phyloP scores from a whole-genome alignment of 768 basidiomycete species.

The Phanerochaete carnosa region DNA sequence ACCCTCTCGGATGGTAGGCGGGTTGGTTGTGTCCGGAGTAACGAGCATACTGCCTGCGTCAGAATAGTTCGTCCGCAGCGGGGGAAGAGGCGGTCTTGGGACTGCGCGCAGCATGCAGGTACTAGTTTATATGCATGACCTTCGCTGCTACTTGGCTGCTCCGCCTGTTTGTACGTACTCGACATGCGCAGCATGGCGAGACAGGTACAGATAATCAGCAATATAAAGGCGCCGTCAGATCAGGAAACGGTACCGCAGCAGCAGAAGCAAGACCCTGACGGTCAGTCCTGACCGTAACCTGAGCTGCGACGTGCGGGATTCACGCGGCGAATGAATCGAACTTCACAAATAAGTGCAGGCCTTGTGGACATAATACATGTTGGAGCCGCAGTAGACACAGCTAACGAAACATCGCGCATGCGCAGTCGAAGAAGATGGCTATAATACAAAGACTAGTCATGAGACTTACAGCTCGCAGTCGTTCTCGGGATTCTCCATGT shows the following conservation, averaged over 20 bases:
- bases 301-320: neutral
- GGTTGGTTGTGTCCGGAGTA: neutral
- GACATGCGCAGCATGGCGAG: no score
- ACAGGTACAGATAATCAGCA: no score
- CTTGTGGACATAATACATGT: neutral
- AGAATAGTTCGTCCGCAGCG: neutral
- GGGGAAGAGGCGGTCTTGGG: neutral
- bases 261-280: no score
- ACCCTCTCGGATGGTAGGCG: neutral
- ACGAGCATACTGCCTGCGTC: neutral
- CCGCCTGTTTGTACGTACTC: no score
- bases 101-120: neutral
- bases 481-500: neutral
- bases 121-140: neutral
- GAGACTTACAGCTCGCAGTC: neutral
- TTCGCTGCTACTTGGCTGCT: no score
- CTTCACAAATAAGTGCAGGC: neutral
- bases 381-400: neutral
- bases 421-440: neutral
- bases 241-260: no score
- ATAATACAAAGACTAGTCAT: neutral
- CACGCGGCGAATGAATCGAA: neutral
- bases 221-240: no score
- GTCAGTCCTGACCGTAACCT: no score
- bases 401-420: neutral